Percentiles rank a stretch among this genome's conserved stretches.
phyloP scores from a whole-genome alignment of 2,329 filamentous ascomycete species.

The Ceratocystis papillata region DNA sequence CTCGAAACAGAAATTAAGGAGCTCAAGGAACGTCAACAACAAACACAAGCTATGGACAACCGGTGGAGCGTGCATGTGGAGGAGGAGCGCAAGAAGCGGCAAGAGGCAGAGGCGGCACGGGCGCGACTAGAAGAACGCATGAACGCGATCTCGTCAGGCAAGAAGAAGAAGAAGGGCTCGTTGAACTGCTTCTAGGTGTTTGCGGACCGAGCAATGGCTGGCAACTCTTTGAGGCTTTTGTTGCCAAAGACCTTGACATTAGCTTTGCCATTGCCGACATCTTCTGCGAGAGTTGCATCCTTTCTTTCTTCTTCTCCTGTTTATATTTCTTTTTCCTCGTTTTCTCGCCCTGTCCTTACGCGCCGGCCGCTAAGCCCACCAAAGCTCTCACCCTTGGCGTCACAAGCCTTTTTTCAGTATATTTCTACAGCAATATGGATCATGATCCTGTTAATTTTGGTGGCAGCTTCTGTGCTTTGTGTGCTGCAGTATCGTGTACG shows the following conservation, averaged over 20 bases:
- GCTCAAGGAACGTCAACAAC: constrained; percentile 42
- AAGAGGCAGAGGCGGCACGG: constrained; percentile 78
- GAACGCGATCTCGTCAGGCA: constrained; percentile 75
- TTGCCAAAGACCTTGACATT: neutral
- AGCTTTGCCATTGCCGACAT: constrained; percentile 11
- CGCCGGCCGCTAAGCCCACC: neutral
- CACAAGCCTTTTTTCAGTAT: neutral
- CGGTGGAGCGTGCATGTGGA: constrained; percentile 77
- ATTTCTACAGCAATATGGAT: constrained; percentile 2
- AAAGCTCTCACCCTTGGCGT: neutral
- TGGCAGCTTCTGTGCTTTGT: constrained; percentile 14
- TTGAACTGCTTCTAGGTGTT: constrained; percentile 84
- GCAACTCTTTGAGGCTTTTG: constrained; percentile 11
- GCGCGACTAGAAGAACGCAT: constrained; percentile 90
- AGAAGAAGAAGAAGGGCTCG: constrained; percentile 91
- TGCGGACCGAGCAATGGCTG: constrained; percentile 24
- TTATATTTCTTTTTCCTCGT: neutral
- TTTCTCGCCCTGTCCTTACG: neutral
- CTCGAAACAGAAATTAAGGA: constrained; percentile 64
- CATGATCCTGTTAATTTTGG: neutral
- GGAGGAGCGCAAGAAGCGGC: constrained; percentile 86
- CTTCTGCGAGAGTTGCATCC: constrained; percentile 2
- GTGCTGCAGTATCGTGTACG: constrained; percentile 19
- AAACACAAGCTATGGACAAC: constrained; percentile 43
- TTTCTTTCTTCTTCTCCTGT: neutral